A percentile compares a stretch with the other conserved stretches of the same genome.
Conservation (phyloP, 495 filamentous ascomycete species). For the Penicillium mononematosum region DNA sequence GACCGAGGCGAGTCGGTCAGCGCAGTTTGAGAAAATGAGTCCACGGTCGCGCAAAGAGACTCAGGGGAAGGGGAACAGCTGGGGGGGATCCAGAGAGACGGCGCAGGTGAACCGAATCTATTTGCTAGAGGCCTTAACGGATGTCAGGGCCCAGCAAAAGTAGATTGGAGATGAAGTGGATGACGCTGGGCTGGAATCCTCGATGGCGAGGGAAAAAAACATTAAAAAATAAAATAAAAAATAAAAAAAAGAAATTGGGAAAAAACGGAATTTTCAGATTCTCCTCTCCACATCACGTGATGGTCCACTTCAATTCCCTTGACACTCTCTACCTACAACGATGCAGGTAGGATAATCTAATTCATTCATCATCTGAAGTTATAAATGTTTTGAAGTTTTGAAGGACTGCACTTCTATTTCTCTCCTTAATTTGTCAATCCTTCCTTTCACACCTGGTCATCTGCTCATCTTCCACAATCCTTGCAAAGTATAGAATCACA, state of each 20-base stretch:
- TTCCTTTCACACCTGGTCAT: neutral
- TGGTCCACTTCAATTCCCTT: too few species aligned
- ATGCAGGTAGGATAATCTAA: too few species aligned
- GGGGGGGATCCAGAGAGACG: slow-evolving; percentile 9
- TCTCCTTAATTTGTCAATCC: neutral
- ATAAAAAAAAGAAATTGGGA: slow-evolving; percentile 17
- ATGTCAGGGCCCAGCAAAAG: slow-evolving; percentile 11
- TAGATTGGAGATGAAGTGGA: slow-evolving; percentile 29
- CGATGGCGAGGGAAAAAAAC: slow-evolving; percentile 22
- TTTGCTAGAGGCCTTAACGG: slow-evolving; percentile 5
- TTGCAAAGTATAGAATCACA: slow-evolving; percentile 6
- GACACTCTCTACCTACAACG: too few species aligned
- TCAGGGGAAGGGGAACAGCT: slow-evolving; percentile 21
- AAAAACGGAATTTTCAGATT: slow-evolving; percentile 13
- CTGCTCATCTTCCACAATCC: slow-evolving; percentile 11
- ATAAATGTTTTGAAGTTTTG: too few species aligned
- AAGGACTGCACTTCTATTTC: neutral
- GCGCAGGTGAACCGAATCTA: slow-evolving; percentile 8
- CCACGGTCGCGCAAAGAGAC: slow-evolving; percentile 19
- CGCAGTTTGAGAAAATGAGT: slow-evolving; percentile 25
- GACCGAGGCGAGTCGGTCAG: slow-evolving; percentile 27
- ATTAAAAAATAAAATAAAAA: slow-evolving; percentile 25
- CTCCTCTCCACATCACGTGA: slow-evolving; percentile 31
- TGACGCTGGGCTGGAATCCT: slow-evolving; percentile 28
- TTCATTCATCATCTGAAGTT: too few species aligned